A percentile compares a stretch with the other conserved stretches of the same genome.
Evolutionary conservation across 192 early-diverging fungal species (phyloP).

Genomic region (Linnemannia exigua): DNA sequence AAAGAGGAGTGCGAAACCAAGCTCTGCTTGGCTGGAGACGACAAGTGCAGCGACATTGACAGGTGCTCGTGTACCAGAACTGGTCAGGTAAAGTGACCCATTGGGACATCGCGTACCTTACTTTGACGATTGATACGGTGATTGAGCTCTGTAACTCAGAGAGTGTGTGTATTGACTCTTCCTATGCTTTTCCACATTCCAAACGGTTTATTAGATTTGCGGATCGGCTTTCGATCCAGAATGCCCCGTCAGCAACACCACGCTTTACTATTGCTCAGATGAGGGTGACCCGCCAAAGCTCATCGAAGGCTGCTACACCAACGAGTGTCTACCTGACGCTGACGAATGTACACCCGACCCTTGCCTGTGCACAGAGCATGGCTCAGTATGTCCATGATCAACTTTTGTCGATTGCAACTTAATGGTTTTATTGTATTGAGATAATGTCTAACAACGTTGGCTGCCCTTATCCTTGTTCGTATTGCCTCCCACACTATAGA

Average conservation of each 20-base stretch:
- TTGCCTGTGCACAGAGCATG: background rate
- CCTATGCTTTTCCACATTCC: background rate
- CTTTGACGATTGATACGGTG: too few species aligned
- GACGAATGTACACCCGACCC: background rate
- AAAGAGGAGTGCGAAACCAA: background rate
- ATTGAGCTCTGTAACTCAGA: too few species aligned
- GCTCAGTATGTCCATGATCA: background rate
- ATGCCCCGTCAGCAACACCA: background rate
- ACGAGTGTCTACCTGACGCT: background rate
- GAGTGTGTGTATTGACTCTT: background rate
- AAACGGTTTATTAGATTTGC: background rate
- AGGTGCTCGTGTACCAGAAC: background rate
- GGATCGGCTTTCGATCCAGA: background rate
- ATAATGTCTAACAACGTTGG: background rate
- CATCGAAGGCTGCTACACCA: background rate
- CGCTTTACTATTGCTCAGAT: constrained; percentile 17
- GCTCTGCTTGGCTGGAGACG: background rate
- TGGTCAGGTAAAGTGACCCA: background rate
- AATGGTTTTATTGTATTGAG: background rate
- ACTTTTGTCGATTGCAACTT: too few species aligned
- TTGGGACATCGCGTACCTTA: too few species aligned
- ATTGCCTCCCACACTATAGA: background rate
- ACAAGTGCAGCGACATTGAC: constrained; percentile 8
- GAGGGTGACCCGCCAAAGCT: constrained; percentile 4
- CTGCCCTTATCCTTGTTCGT: background rate